A percentile compares a stretch with the other conserved stretches of the same genome.
phyloP scores from a whole-genome alignment of 2,329 filamentous ascomycete species.

The Penicillium fuscoglaucum region DNA sequence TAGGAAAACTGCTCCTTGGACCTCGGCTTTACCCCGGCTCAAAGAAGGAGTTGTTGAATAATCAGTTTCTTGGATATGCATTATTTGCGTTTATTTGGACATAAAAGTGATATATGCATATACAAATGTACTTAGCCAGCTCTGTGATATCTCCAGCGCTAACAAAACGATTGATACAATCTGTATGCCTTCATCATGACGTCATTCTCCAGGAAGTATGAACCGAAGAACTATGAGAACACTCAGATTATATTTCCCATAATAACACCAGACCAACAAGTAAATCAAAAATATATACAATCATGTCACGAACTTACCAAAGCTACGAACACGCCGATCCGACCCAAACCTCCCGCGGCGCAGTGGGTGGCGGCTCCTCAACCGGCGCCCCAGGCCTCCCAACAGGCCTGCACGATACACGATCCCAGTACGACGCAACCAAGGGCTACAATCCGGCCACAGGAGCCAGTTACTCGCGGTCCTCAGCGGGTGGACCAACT shows the following conservation, averaged over 20 bases:
- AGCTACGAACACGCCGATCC: conserved; percentile 2
- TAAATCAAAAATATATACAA: not conserved
- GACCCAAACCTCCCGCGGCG: conserved; percentile 6
- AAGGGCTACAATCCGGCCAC: conserved; percentile 31
- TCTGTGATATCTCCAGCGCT: not conserved
- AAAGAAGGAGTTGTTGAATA: conserved; percentile 1
- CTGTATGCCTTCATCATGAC: not conserved
- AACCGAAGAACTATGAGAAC: not conserved
- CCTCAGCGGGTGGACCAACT: conserved; percentile 7
- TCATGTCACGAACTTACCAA: conserved; percentile 3
- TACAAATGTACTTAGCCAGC: not conserved
- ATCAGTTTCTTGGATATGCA: not conserved
- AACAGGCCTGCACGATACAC: conserved; percentile 15
- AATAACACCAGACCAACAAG: not conserved
- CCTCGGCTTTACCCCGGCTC: conserved; percentile 20
- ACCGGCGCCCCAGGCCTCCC: conserved; percentile 31
- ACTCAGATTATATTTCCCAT: not conserved
- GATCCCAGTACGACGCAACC: conserved; percentile 19
- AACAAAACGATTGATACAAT: not conserved
- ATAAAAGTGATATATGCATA: not conserved
- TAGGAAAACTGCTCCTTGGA: conserved; percentile 29
- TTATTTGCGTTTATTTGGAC: not conserved
- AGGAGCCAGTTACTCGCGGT: conserved; percentile 23
- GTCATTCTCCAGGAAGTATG: not conserved
- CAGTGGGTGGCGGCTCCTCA: conserved; percentile 27